Evolutionary conservation across 2,329 filamentous ascomycete species (phyloP), one percentile per base, ranked within the genome.

Genomic region (Dothistroma septosporum): DNA sequence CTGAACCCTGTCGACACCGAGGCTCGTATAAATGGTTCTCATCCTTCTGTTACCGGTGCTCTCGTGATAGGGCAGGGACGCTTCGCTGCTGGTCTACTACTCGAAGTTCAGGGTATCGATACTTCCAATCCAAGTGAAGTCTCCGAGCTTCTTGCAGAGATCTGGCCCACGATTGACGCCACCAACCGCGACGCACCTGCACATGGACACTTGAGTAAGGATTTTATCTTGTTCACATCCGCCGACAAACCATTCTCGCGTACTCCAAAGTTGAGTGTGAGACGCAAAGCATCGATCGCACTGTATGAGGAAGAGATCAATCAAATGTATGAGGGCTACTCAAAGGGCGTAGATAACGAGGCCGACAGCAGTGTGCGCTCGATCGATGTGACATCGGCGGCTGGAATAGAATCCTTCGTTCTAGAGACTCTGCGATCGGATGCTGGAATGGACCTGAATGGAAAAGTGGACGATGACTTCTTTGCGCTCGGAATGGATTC

Each of bases 191-290:
- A 14, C 12, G 19, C 19, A 6, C 11, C 28, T 9, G 31, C 14
- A 21, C 77, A 79, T 63, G 75, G 73, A 3, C 75, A 76, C 35
- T 67, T 83, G 1, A 72, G 70, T 53, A 76, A 75, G 62, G 72
- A 74, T 35, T 77, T 74, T 56, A 74, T 83, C 44, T 68, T 76
- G 0, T 70, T 82, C 53, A 71, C 78, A 0, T 71, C 76, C 9
- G 72, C 72, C 10, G 70, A 73, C 2, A 80, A 80, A 66, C 78
- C 78, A 0, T 81, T 83, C 50, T 19, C 19, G 19, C 37, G 37
- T 14, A 44, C 37, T 14, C 37, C 37, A 2, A 44, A 44, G 8
- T 44, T 44, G 37, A 44, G 37, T 19, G 37, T 44, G 37, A 14
- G 37, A 19, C 37, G 37, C 37, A 44, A 44, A 44, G 14, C 37